A percentile compares a stretch with the other conserved stretches of the same genome.
Conservation (phyloP, 75 land plant species). For the Pinus albicaulis region DNA sequence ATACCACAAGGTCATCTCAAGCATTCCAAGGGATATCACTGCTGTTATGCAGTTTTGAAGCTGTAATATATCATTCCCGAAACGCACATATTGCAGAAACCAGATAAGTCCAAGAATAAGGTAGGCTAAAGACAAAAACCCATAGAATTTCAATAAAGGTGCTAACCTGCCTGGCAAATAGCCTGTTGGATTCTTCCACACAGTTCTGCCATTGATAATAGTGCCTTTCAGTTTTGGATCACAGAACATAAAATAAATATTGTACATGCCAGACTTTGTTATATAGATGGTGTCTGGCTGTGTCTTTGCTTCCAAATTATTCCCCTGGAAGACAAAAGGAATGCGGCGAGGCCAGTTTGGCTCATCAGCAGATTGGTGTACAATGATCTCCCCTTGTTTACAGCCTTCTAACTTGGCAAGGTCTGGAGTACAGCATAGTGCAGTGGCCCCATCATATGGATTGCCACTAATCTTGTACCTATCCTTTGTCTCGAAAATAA, state of each 20-base stretch:
- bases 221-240: conserved; percentile 34
- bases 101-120: conserved; percentile 41
- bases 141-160: conserved; percentile 39
- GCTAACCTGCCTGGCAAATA: conserved; percentile 56
- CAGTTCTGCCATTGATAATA: conserved; percentile 28
- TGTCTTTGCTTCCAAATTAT: conserved; percentile 10
- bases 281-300: conserved; percentile 19
- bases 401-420: conserved; percentile 27
- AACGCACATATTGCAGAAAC: conserved; percentile 41
- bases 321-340: conserved; percentile 18
- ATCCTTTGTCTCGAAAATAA: conserved; percentile 38
- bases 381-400: conserved; percentile 37
- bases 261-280: conserved; percentile 40
- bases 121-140: conserved; percentile 46
- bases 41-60: conserved; percentile 44
- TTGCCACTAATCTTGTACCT: conserved; percentile 38
- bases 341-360: conserved; percentile 29
- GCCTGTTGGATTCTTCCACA: conserved; percentile 50
- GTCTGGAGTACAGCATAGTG: conserved; percentile 34
- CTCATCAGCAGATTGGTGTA: conserved; percentile 8
- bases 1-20: conserved; percentile 51
- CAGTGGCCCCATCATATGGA: conserved; percentile 14
- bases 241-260: conserved; percentile 46
- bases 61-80: conserved; percentile 40
- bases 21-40: conserved; percentile 50